Evolutionary conservation across 495 filamentous ascomycete species (phyloP), one percentile per base, ranked within the genome.

Genomic region (Trichodelitschia bisporula): DNA sequence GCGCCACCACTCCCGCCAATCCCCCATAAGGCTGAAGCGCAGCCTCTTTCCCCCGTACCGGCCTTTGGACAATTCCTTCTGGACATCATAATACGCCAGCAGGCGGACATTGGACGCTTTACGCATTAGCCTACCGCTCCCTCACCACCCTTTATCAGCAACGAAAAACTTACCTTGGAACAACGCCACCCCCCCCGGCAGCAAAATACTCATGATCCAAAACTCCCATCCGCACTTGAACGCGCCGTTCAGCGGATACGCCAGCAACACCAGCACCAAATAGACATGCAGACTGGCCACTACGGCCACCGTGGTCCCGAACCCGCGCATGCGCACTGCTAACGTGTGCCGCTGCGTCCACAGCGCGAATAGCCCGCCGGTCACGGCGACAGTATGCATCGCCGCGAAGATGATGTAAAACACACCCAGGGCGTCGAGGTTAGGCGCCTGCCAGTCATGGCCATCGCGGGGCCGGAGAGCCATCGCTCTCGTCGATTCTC

Each of bases 121-220:
- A 18, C 10, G n/a, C 21, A n/a, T n/a, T n/a, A n/a, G n/a, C n/a
- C n/a, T n/a, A n/a, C n/a, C n/a, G n/a, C n/a, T n/a, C n/a, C n/a
- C n/a, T n/a, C n/a, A n/a, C n/a, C n/a, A n/a, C n/a, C n/a, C n/a
- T n/a, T n/a, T n/a, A n/a, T n/a, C n/a, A n/a, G n/a, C n/a, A 15
- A 29, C 17, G 26, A 26, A 12, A 26, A 4, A 20, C 30, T n/a
- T 30, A 47, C 44, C 74, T 40, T 77, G 71, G 48, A 78, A 79
- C 2, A 76, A 47, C 12, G 66, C 72, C 37, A 78, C 61, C 17
- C 74, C 73, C 16, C 67, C 58, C 2, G 74, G 74, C 18, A 78
- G 54, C 45, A 64, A 72, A 25, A 66, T 58, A 30, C 68, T 61
- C 74, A 80, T 80, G 43, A 77, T 56, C 70, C 72, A 80, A 48